Evolutionary conservation across 768 basidiomycete genomes (phyloP), one percentile per base, ranked within the genome.

Genomic region (Artomyces pyxidatus): DNA sequence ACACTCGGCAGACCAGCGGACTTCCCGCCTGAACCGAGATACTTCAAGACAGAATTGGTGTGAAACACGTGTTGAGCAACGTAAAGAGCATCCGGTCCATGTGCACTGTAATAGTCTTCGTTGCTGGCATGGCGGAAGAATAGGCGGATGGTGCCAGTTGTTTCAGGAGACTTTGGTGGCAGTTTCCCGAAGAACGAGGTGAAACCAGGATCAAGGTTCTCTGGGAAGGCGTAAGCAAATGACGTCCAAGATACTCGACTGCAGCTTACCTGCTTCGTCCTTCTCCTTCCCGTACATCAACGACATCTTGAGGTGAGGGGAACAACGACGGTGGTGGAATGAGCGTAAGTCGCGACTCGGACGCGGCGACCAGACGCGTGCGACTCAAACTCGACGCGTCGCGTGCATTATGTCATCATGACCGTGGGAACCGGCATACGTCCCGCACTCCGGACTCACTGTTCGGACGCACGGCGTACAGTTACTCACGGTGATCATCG

Each of bases 1-100:
- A 96, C 91, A 46, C 83, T 85, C 0, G 89, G 82, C 1, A 96
- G 69, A 2, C 81, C 80, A 0, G 71, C 75, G 0, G 69, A 62
- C 55, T 72, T 75, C 26, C 80, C 80, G 0, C 77, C 78, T 0
- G 67, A 61, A 6, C 95, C 95, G 37, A 96, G 80, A 62, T 89
- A 87, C 65, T 95, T 95, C 66, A 99, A 75, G 50, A 97, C 93
- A 1, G 89, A 85, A 58, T 89, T 87, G 2, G 96, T 99, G 48
- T 79, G 85, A 58, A 80, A 92, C 46, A 88, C 81, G 57, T 89
- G 76, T 17, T 80, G 72, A 4, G 95, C 94, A 54, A 95, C 80
- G 56, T 81, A 91, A n/a, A 79, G 69, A 0, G 95, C 95, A 64
- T 97, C 94, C 4, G 78, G 68, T 0, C 92, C 93, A 60, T 97